Base-by-base conservation (phyloP, 306 rosid species). In the Corylus americana region DNA sequence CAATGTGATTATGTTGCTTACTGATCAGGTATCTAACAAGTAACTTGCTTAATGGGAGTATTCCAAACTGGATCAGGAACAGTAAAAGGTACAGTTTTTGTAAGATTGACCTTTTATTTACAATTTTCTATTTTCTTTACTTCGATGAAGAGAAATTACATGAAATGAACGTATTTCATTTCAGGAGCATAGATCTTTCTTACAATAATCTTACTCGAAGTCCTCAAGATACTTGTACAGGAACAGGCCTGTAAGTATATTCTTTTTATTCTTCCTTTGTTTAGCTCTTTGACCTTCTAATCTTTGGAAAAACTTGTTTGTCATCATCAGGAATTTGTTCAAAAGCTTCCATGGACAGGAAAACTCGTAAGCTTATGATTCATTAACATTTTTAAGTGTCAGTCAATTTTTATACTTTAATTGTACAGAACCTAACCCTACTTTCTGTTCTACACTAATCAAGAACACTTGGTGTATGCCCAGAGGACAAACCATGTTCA, bases 161-260 rank as follows among this genome's bases (percentile, higher is more conserved):
- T 31, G 13, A 7, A 8, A 29, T 12, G 0, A 35, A 14, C 35
- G 3, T 64, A 20, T 31, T 64, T 51, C 10, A 29, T 0, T 50
- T 18, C 78, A 82, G 85, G 22, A 7, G 0, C 4, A 20, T 18
- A 47, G 78, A 82, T 77, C 22, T 82, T 64, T 82, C 85, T 7
- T 82, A 82, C 73, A 82, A 82, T 44, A 82, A 82, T 6, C 64
- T 82, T 29, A 77, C 71, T 1, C 5, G 4, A 20, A 82, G 3
- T 22, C 14, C 70, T 17, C 12, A 5, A 11, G 9, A 42, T 17
- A 1, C 29, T 11, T 81, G 81, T 54, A 2, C 5, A 39, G 16
- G 39, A 13, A 74, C 53, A 17, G 17, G 13, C 29, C 35, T 76
- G 81, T 81, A 71, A 61, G 81, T 31, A 63, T 1, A 31, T 22